These are phyloP conservation scores for Zalaria obscura DNA, from an alignment of 2,329 filamentous ascomycete species.

Conservation along the genomic window DNA sequence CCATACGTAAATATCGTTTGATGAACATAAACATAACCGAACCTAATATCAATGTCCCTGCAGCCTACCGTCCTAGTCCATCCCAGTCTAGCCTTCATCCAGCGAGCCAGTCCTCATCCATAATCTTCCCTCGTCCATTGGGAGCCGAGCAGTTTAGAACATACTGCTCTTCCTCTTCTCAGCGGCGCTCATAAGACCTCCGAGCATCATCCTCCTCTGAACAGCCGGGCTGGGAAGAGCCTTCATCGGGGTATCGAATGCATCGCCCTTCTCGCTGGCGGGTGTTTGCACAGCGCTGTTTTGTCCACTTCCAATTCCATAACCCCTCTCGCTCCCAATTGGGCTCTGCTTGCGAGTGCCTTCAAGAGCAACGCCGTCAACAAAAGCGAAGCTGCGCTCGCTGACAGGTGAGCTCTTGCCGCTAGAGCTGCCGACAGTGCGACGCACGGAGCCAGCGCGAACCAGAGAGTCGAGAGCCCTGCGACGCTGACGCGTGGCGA, in stretches of 20 bases:
- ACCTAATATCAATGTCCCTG: no score
- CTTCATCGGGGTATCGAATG: conserved; percentile 14
- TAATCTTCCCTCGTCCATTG: no score
- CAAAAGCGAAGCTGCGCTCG: conserved; percentile 58
- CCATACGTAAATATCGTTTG: no score
- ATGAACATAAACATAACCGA: no score
- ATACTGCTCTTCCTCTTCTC: conserved; percentile 76
- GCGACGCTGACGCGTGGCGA: conserved; percentile 80
- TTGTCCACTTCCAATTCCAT: conserved; percentile 17
- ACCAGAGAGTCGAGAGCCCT: conserved; percentile 86
- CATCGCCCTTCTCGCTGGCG: conserved; percentile 18
- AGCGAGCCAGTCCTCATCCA: no score
- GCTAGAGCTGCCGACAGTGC: conserved; percentile 53
- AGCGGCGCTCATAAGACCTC: conserved; percentile 71
- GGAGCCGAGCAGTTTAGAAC: conserved; percentile 24
- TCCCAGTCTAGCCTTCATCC: no score
- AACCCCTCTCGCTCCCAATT: conserved; percentile 22
- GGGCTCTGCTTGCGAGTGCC: conserved; percentile 37
- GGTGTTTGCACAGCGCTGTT: conserved; percentile 47
- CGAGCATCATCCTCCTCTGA: conserved; percentile 59
- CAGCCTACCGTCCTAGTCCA: no score
- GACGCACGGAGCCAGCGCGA: conserved; percentile 74
- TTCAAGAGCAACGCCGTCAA: conserved; percentile 61
- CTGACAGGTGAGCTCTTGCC: conserved; percentile 56
- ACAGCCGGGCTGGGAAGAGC: conserved; percentile 17